Conservation (phyloP, 2,329 filamentous ascomycete genomes). For the Xylaria hypoxylon region DNA sequence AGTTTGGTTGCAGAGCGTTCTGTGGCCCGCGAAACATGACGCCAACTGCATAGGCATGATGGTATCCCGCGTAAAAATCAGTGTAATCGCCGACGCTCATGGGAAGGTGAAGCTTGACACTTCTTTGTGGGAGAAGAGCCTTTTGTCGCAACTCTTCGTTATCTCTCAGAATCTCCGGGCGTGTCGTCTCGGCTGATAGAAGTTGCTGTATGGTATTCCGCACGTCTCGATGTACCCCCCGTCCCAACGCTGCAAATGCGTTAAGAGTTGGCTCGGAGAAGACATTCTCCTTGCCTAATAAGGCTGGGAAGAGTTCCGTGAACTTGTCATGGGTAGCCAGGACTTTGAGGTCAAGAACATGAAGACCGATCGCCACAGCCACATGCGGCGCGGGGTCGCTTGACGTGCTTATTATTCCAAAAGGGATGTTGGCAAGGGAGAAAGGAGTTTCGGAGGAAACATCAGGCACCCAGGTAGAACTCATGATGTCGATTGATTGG, state of each 20-base stretch:
- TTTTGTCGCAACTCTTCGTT: slow-evolving; percentile 68
- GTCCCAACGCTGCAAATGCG: slow-evolving; percentile 78
- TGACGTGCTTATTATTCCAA: slow-evolving; percentile 80
- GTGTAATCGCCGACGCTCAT: slow-evolving; percentile 86
- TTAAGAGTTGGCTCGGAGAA: slow-evolving; percentile 76
- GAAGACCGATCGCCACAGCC: slow-evolving; percentile 78
- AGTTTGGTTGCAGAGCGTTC: slow-evolving; percentile 83
- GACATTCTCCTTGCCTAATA: slow-evolving; percentile 68
- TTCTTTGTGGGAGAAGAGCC: slow-evolving; percentile 68
- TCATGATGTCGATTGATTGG: slow-evolving; percentile 36
- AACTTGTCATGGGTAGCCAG: slow-evolving; percentile 42
- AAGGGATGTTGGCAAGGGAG: slow-evolving; percentile 84
- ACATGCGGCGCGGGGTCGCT: slow-evolving; percentile 67
- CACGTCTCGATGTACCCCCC: slow-evolving; percentile 74
- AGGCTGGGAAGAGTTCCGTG: slow-evolving; percentile 47
- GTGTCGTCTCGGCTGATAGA: slow-evolving; percentile 68
- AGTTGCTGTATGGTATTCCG: slow-evolving; percentile 76
- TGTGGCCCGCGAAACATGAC: slow-evolving; percentile 77
- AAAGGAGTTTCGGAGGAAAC: slow-evolving; percentile 63
- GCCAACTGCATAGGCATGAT: slow-evolving; percentile 78
- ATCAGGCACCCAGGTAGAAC: slow-evolving; percentile 49
- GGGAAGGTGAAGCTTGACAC: slow-evolving; percentile 75
- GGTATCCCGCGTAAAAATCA: slow-evolving; percentile 84
- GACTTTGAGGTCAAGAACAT: slow-evolving; percentile 75
- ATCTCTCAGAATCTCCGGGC: slow-evolving; percentile 71